A percentile compares a stretch with the other conserved stretches of the same genome.
These are phyloP conservation scores for Zymoseptoria crescenta DNA, from an alignment of 2,329 filamentous ascomycete genomes.

Conservation along the genomic window DNA sequence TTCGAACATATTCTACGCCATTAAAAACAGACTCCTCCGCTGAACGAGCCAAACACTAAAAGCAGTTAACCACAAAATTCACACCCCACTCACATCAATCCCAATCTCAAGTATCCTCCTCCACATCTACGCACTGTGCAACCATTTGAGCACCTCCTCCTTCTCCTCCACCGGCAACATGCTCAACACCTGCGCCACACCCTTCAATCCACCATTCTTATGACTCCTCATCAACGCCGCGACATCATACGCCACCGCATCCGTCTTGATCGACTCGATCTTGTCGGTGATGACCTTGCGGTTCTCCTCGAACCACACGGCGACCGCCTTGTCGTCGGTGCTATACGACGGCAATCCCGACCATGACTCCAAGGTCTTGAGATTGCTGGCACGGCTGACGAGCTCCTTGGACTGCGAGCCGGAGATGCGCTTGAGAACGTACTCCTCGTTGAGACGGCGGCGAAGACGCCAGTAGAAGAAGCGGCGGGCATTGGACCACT, in stretches of 20 bases:
- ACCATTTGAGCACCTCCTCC: conserved; percentile 64
- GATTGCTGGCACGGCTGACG: conserved; percentile 42
- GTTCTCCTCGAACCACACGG: conserved; percentile 95
- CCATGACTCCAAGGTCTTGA: conserved; percentile 76
- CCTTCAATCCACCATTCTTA: conserved; percentile 67
- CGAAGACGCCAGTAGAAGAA: conserved; percentile 99
- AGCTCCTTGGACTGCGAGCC: conserved; percentile 39
- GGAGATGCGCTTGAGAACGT: conserved; percentile 84
- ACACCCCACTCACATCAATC: neutral
- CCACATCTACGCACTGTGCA: conserved; percentile 33
- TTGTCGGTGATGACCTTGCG: conserved; percentile 73
- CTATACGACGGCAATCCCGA: conserved; percentile 69
- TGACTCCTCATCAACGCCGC: conserved; percentile 60
- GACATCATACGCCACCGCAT: conserved; percentile 62
- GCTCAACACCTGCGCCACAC: conserved; percentile 74
- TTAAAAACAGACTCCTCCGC: neutral
- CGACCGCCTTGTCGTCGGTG: conserved; percentile 71
- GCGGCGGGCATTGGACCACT: conserved; percentile 81
- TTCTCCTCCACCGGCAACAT: conserved; percentile 85
- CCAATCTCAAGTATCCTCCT: neutral
- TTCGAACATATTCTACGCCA: neutral
- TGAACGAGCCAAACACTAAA: neutral
- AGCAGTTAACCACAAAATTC: neutral
- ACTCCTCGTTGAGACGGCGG: conserved; percentile 92
- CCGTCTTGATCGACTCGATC: conserved; percentile 74